Evolutionary conservation across 2,329 filamentous ascomycete species (phyloP).

Genomic region (Aureobasidium sp.): DNA sequence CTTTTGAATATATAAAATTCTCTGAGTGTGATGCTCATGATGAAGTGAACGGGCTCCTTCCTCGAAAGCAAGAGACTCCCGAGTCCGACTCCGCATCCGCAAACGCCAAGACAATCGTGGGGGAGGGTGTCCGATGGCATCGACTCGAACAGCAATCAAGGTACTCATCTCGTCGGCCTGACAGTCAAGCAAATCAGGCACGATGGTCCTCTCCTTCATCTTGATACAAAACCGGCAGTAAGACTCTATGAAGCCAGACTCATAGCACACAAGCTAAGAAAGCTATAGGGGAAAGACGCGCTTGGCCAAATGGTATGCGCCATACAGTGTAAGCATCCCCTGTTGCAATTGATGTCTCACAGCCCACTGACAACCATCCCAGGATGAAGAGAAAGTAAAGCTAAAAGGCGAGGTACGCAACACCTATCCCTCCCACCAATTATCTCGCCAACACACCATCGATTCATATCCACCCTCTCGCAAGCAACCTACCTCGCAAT

Average conservation of each 20-base stretch:
- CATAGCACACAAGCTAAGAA: not conserved
- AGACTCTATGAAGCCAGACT: slow-evolving; percentile 11
- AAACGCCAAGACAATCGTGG: slow-evolving; percentile 9
- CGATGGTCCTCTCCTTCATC: slow-evolving; percentile 71
- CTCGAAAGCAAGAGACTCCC: not conserved
- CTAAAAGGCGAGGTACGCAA: slow-evolving; percentile 80
- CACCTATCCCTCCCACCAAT: too few species aligned
- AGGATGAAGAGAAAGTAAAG: slow-evolving; percentile 98
- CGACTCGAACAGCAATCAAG: not conserved
- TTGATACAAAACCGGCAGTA: slow-evolving; percentile 86
- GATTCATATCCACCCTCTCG: not conserved
- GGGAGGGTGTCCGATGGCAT: not conserved
- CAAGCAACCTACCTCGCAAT: slow-evolving; percentile 3
- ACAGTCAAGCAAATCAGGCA: slow-evolving; percentile 13
- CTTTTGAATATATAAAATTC: too few species aligned
- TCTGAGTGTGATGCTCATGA: not conserved
- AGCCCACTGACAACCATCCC: not conserved
- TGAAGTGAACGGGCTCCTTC: not conserved
- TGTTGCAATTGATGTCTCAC: not conserved
- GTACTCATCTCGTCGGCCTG: not conserved
- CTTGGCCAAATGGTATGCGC: slow-evolving; percentile 97
- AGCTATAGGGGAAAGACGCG: slow-evolving; percentile 85
- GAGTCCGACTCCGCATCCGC: not conserved
- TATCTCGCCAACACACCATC: too few species aligned
- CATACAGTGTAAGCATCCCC: slow-evolving; percentile 60